A percentile compares a stretch with the other conserved stretches of the same genome.
Evolutionary conservation across 2,329 filamentous ascomycete species (phyloP).

Genomic region (Verticillium nonalfalfae): DNA sequence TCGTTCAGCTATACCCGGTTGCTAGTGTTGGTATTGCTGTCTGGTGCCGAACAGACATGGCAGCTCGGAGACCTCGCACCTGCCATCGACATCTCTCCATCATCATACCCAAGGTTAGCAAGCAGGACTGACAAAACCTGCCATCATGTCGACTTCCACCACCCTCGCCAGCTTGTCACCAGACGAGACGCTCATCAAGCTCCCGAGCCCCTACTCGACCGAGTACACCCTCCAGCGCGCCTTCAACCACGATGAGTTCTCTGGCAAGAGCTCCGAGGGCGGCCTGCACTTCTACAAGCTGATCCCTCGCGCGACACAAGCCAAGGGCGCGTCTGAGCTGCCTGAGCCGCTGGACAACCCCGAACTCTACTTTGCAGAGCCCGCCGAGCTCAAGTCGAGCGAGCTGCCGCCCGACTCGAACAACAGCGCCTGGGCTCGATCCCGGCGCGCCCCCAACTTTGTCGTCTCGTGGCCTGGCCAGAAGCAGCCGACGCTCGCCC

Average conservation of each 20-base stretch:
- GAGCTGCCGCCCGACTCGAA: constrained; percentile 42
- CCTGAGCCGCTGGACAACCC: constrained; percentile 26
- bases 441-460: constrained; percentile 44
- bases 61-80: not conserved
- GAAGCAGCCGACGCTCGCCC: constrained; percentile 36
- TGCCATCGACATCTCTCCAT: not conserved
- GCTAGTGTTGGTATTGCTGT: too few species aligned
- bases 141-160: constrained; percentile 16
- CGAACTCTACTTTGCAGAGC: constrained; percentile 37
- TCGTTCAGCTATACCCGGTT: not conserved
- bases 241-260: constrained; percentile 12
- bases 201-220: constrained; percentile 42
- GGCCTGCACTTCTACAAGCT: constrained; percentile 27
- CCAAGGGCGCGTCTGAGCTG: constrained; percentile 19
- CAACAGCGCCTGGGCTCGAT: constrained; percentile 51
- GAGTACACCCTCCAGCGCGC: constrained; percentile 34
- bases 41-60: not conserved
- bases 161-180: constrained; percentile 19
- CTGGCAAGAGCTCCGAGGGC: constrained; percentile 10
- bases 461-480: constrained; percentile 34
- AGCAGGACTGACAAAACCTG: not conserved
- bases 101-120: not conserved
- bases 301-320: constrained; percentile 16
- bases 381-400: constrained; percentile 39
- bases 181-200: constrained; percentile 35